These are phyloP conservation scores for Suhomyces anneliseae DNA, from an alignment of 1,139 yeast species.

Conservation along the genomic window DNA sequence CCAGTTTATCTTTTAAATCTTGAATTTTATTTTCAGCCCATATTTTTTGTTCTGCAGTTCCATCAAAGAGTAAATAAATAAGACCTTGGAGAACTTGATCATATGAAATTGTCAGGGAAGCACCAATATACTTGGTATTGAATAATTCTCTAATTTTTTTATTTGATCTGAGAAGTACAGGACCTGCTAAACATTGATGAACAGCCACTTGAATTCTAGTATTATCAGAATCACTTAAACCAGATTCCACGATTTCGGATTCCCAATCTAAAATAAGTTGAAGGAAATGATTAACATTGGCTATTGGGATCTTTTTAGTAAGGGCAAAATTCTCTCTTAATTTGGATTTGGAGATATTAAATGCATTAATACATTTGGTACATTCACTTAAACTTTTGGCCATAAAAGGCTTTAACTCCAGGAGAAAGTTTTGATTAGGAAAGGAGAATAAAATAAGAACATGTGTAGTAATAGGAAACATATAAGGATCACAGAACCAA, in stretches of 20 bases:
- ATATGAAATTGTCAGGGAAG: constrained; percentile 6
- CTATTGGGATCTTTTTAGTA: constrained; percentile 48
- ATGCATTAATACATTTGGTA: constrained; percentile 50
- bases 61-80: constrained; percentile 54
- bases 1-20: constrained; percentile 1
- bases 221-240: not conserved
- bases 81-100: constrained; percentile 40
- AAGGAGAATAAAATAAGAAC: constrained; percentile 61
- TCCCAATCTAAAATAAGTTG: constrained; percentile 58
- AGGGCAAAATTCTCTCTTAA: constrained; percentile 53
- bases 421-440: constrained; percentile 44
- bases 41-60: constrained; percentile 39
- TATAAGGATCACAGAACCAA: constrained; percentile 55
- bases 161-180: constrained; percentile 45
- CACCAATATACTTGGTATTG: not conserved
- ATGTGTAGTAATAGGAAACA: constrained; percentile 52
- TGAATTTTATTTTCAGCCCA: constrained; percentile 41
- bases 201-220: constrained; percentile 22
- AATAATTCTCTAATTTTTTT: constrained; percentile 24
- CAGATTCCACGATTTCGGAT: constrained; percentile 8
- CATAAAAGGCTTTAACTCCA: constrained; percentile 43
- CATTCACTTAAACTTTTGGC: constrained; percentile 45
- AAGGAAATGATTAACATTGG: constrained; percentile 51
- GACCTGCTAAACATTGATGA: constrained; percentile 52
- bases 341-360: constrained; percentile 52